Percentiles rank a stretch among this genome's conserved stretches.
Evolutionary conservation across 2,329 filamentous ascomycete genomes (phyloP).

Genomic region (Claviceps sp.): DNA sequence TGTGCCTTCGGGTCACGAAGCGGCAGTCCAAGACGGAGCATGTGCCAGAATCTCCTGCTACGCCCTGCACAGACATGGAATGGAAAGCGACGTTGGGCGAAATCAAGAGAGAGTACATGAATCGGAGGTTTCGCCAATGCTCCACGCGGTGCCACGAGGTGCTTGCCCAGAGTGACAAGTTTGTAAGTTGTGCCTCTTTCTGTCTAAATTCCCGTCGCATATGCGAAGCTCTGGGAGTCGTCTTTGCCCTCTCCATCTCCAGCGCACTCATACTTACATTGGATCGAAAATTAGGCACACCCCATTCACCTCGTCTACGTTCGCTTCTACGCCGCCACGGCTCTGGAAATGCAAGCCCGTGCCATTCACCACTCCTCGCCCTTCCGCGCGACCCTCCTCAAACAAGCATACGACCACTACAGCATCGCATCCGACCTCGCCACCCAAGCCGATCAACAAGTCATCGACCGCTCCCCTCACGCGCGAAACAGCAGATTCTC

Average conservation of each 20-base stretch:
- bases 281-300: slow-evolving; percentile 23
- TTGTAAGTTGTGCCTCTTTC: slow-evolving; percentile 19
- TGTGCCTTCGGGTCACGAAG: background rate
- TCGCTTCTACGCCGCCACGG: slow-evolving; percentile 48
- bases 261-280: background rate
- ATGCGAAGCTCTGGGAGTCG: no score
- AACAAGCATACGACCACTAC: slow-evolving; percentile 40
- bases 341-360: slow-evolving; percentile 42
- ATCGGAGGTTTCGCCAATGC: slow-evolving; percentile 38
- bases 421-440: slow-evolving; percentile 34
- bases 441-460: slow-evolving; percentile 28
- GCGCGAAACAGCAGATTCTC: slow-evolving; percentile 24
- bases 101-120: slow-evolving; percentile 39
- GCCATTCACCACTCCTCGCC: slow-evolving; percentile 31
- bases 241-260: background rate
- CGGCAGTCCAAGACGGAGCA: background rate
- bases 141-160: slow-evolving; percentile 39
- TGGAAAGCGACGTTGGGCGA: slow-evolving; percentile 39
- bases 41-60: background rate
- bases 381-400: slow-evolving; percentile 33
- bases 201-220: background rate
- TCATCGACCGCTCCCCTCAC: slow-evolving; percentile 25
- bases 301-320: slow-evolving; percentile 44
- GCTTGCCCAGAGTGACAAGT: slow-evolving; percentile 32
- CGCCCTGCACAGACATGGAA: slow-evolving; percentile 30